Base-by-base conservation (phyloP, 768 basidiomycete species). In the Phlegmacium glaucopus region DNA sequence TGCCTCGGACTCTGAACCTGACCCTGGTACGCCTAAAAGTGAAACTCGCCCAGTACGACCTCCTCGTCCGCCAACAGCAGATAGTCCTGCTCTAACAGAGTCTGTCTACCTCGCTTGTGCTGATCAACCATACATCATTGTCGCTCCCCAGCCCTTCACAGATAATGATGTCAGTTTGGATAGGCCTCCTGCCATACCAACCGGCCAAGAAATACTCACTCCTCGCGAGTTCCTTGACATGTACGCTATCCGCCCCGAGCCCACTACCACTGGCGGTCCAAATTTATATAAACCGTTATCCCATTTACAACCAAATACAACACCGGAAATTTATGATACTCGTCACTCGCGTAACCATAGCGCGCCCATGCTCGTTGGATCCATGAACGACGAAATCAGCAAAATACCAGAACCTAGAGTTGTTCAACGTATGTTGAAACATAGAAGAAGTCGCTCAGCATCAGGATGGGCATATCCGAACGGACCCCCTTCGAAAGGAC, bases 391-490 rank as follows among this genome's bases (percentile, higher is more conserved):
- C 9, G 53, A 44, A 6, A 46, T 42, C 16, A 43, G 36, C 28
- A 47, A 51, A 22, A 40, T 48, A 1, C 39, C 40, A 12, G 50
- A 45, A 34, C 32, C 29, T 17, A 25, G 38, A 4, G 51, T 59
- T 15, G 38, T 48, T 8, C 45, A 52, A 6, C 50, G 50, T 22
- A 42, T 61, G n/a, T 37, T 45, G 26, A 53, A 54, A 45, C 62
- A 64, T 39, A 52, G 62, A 8, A 55, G 61, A 41, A 64, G 62
- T 39, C 45, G 61, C 27, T 64, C 62, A 18, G 55, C 57, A 3
- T 61, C 61, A 27, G 62, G 62, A 4, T 64, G 62, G 62, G 62
- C 62, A 17, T 64, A 64, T 49, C 59, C 59, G 3, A 53, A 51
- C 36, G 50, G 52, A 35, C 44, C 46, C 6, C 45, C 18, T 34